These are phyloP conservation scores for Ogataea corticis DNA, from an alignment of 805 yeast species.

Conservation along the genomic window DNA sequence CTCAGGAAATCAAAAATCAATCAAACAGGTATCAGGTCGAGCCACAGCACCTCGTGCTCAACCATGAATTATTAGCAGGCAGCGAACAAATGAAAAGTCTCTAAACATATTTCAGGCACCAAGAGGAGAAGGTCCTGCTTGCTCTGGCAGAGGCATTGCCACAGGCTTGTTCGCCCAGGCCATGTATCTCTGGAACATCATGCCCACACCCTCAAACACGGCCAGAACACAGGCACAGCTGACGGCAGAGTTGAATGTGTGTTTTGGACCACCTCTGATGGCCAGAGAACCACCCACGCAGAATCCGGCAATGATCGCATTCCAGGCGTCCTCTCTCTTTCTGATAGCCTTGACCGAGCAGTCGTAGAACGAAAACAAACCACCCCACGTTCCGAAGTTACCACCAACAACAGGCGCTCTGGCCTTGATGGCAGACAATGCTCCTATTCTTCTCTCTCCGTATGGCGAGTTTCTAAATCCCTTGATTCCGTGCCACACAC, in stretches of 20 bases:
- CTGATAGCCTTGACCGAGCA: slow-evolving; percentile 94
- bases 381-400: slow-evolving; percentile 99
- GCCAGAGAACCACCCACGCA: slow-evolving; percentile 98
- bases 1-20: neutral
- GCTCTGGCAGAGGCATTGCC: slow-evolving; percentile 59
- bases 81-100: slow-evolving; percentile 4
- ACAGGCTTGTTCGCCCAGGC: slow-evolving; percentile 79
- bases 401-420: slow-evolving; percentile 99
- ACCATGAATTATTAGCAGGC: slow-evolving; percentile 5
- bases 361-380: slow-evolving; percentile 91
- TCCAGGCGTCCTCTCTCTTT: slow-evolving; percentile 98
- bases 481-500: slow-evolving; percentile 98
- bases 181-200: slow-evolving; percentile 88
- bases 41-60: neutral
- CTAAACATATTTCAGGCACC: slow-evolving; percentile 19
- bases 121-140: slow-evolving; percentile 29
- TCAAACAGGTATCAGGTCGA: neutral
- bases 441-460: slow-evolving; percentile 92
- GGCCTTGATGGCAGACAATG: slow-evolving; percentile 86
- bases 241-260: slow-evolving; percentile 93
- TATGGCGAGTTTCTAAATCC: slow-evolving; percentile 98
- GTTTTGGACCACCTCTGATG: slow-evolving; percentile 98
- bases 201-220: slow-evolving; percentile 96
- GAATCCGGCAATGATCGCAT: slow-evolving; percentile 96
- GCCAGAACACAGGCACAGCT: slow-evolving; percentile 97